A percentile compares a stretch with the other conserved stretches of the same genome.
phyloP scores from a whole-genome alignment of 2,329 filamentous ascomycete genomes.

The Westerdykella aurantiaca region DNA sequence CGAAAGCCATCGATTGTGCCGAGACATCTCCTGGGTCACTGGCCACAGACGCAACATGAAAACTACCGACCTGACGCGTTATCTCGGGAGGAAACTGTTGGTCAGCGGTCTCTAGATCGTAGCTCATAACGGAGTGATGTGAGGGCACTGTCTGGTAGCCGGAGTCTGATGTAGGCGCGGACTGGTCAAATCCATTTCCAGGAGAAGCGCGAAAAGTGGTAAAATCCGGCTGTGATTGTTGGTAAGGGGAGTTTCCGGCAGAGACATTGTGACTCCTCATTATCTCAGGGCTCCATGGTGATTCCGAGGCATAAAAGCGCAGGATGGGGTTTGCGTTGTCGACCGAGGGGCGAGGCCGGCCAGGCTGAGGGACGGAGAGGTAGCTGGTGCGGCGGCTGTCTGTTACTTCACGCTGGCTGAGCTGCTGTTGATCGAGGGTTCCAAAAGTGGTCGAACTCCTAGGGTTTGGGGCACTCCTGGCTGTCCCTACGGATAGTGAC shows the following conservation, averaged over 20 bases:
- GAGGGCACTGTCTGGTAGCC: constrained; percentile 27
- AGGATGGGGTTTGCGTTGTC: constrained; percentile 8
- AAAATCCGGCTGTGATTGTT: constrained; percentile 12
- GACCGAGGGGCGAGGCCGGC: constrained; percentile 6
- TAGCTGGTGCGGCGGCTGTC: constrained; percentile 8
- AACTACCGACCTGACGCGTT: constrained; percentile 10
- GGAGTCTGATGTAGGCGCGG: constrained; percentile 23
- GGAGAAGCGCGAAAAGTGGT: constrained; percentile 11
- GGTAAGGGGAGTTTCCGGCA: constrained; percentile 2
- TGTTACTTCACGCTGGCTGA: constrained; percentile 4
- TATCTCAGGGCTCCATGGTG: constrained; percentile 24
- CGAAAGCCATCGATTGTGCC: constrained; percentile 9
- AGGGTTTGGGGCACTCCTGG: constrained; percentile 9
- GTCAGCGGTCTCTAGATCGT: constrained; percentile 18
- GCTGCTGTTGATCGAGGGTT: constrained; percentile 6
- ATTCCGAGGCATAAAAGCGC: constrained; percentile 14
- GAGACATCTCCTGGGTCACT: constrained; percentile 13
- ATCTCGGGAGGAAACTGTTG: constrained; percentile 18
- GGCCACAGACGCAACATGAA: constrained; percentile 13
- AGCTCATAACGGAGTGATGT: constrained; percentile 25
- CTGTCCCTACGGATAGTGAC: constrained; percentile 9
- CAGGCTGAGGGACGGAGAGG: constrained; percentile 12
- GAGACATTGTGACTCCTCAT: constrained; percentile 10
- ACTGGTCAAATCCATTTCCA: constrained; percentile 21
- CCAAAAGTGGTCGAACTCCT: constrained; percentile 1